A percentile compares a stretch with the other conserved stretches of the same genome.
Conservation (phyloP, 2,329 filamentous ascomycete genomes). For the Arthrobotrys iridis region DNA sequence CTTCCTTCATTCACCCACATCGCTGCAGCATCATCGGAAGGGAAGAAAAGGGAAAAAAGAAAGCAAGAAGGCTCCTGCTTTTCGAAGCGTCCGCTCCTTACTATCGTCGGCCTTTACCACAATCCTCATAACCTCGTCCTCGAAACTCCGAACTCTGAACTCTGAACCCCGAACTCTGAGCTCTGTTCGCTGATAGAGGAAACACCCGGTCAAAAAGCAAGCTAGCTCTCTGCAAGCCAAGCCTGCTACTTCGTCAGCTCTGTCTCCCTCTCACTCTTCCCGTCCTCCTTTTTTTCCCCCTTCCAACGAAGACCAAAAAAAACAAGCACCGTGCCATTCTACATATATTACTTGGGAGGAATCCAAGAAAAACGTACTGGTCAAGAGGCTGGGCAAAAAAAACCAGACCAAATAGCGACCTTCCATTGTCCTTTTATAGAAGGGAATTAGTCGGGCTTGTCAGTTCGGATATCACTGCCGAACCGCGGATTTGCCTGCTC, state of each 20-base stretch:
- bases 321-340: too few species aligned
- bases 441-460: too few species aligned
- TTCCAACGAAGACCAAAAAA: too few species aligned
- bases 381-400: conserved; percentile 1
- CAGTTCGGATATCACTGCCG: conserved; percentile 26
- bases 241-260: too few species aligned
- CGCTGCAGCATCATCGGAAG: too few species aligned
- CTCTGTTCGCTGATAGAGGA: conserved; percentile 1
- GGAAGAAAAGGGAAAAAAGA: too few species aligned
- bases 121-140: not conserved
- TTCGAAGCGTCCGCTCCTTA: conserved; percentile 46
- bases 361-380: not conserved
- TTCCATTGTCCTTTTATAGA: conserved; percentile 24
- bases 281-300: not conserved
- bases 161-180: not conserved
- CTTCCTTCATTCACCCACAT: not conserved
- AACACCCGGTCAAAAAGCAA: too few species aligned
- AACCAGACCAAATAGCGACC: not conserved
- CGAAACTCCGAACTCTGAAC: not conserved
- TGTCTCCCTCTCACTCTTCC: not conserved
- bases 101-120: not conserved
- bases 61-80: too few species aligned
- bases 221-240: too few species aligned
- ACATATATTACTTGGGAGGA: too few species aligned
- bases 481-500: not conserved